Conservation (phyloP, 2,329 filamentous ascomycete species). For the Dothideomycetidae sp. region DNA sequence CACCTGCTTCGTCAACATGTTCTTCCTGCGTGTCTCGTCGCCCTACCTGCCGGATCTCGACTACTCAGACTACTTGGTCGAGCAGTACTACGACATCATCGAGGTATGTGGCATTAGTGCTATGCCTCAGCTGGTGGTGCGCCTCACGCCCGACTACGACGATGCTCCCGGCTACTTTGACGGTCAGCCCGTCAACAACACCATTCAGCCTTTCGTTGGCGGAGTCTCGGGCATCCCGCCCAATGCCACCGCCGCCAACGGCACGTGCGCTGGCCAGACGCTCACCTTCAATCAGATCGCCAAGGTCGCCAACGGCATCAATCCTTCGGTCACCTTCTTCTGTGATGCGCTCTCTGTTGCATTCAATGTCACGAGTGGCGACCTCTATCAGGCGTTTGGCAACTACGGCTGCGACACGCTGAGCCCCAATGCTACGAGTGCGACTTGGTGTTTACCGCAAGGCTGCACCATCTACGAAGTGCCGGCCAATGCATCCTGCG, state of each 20-base stretch:
- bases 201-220: background rate
- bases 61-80: constrained; percentile 16
- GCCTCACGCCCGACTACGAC: constrained; percentile 1
- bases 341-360: background rate
- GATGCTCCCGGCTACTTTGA: background rate
- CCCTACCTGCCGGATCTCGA: constrained; percentile 15
- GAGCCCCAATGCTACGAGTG: background rate
- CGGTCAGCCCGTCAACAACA: background rate
- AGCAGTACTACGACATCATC: constrained; percentile 15
- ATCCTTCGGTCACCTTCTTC: background rate
- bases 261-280: background rate
- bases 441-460: background rate
- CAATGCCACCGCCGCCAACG: background rate
- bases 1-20: constrained; percentile 15
- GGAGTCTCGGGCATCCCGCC: background rate
- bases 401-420: background rate
- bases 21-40: constrained; percentile 13
- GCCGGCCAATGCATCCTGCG: background rate
- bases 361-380: background rate
- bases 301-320: background rate
- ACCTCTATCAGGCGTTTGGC: background rate
- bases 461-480: background rate
- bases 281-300: background rate
- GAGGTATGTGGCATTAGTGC: constrained; percentile 13
- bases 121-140: constrained; percentile 2